These are phyloP conservation scores for Westerdykella ornata DNA, from an alignment of 2,329 filamentous ascomycete genomes.

Conservation along the genomic window DNA sequence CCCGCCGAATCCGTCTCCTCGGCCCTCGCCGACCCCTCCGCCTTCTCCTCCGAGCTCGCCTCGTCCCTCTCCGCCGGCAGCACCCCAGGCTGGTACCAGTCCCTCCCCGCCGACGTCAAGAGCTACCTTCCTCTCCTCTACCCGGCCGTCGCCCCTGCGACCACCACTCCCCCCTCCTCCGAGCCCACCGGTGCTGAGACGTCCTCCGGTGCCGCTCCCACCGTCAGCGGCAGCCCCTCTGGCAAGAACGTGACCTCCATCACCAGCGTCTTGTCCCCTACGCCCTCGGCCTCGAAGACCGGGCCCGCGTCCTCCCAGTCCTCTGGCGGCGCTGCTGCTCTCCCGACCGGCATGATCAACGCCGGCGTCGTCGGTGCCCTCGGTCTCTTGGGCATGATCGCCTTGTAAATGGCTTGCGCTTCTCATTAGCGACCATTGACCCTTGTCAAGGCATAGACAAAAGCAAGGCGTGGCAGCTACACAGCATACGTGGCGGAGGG, in stretches of 20 bases:
- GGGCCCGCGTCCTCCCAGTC: constrained; percentile 12
- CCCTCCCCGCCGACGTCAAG: constrained; percentile 42
- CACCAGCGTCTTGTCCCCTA: constrained; percentile 18
- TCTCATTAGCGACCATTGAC: not conserved
- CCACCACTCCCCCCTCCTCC: constrained; percentile 15
- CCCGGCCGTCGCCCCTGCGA: constrained; percentile 17
- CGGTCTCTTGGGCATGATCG: constrained; percentile 41
- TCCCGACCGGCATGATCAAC: constrained; percentile 36
- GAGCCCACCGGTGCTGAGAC: constrained; percentile 5
- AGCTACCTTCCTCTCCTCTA: constrained; percentile 37
- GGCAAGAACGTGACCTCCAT: constrained; percentile 14
- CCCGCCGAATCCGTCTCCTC: constrained; percentile 37
- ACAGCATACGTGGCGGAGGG: no score
- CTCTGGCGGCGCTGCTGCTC: constrained; percentile 26
- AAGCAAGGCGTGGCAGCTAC: no score
- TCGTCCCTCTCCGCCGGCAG: constrained; percentile 41
- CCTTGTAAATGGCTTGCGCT: constrained; percentile 29
- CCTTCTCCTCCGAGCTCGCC: constrained; percentile 38
- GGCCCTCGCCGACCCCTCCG: constrained; percentile 39
- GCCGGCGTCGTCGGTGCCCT: constrained; percentile 37
- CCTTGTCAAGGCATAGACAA: no score
- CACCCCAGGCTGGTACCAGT: constrained; percentile 42
- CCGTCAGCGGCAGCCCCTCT: constrained; percentile 12
- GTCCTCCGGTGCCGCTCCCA: constrained; percentile 7
- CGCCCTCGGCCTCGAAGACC: constrained; percentile 13